Evolutionary conservation across 2,329 filamentous ascomycete genomes (phyloP).

Genomic region (Fusarium annulatum): DNA sequence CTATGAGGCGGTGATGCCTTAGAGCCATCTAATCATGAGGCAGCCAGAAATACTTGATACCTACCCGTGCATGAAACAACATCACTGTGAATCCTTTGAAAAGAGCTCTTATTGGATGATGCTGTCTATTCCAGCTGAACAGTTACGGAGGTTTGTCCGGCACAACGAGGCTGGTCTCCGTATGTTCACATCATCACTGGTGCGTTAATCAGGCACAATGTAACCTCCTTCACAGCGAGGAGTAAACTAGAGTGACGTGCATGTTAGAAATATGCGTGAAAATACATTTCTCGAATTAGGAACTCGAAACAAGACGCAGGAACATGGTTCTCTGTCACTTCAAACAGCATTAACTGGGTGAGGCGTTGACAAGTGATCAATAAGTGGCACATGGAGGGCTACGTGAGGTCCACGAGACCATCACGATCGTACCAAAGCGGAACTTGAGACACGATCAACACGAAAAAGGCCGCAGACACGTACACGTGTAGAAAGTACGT

Average conservation of each 20-base stretch:
- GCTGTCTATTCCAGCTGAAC: neutral
- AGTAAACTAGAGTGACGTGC: constrained; percentile 14
- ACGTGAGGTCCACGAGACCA: constrained; percentile 32
- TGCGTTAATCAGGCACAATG: constrained; percentile 38
- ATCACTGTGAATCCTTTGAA: neutral
- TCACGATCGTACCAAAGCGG: constrained; percentile 20
- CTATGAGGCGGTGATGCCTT: constrained; percentile 20
- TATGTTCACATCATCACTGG: constrained; percentile 17
- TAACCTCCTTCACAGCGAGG: constrained; percentile 14
- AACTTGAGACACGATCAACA: constrained; percentile 26
- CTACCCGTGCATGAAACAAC: neutral
- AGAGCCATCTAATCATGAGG: constrained; percentile 15
- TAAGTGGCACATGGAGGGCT: constrained; percentile 33
- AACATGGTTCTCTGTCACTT: neutral
- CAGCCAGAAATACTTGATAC: neutral
- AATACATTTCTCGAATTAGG: neutral
- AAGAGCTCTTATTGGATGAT: constrained; percentile 7
- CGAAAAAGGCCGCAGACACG: constrained; percentile 9
- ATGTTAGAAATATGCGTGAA: constrained; percentile 17
- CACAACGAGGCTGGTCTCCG: neutral
- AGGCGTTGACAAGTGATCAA: constrained; percentile 25
- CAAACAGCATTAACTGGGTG: neutral
- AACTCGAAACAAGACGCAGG: neutral
- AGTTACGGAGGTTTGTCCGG: neutral
- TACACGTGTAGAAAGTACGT: constrained; percentile 28